Evolutionary conservation across 768 basidiomycete species (phyloP), one percentile per base, ranked within the genome.

Genomic region (Tulasnella sp.): DNA sequence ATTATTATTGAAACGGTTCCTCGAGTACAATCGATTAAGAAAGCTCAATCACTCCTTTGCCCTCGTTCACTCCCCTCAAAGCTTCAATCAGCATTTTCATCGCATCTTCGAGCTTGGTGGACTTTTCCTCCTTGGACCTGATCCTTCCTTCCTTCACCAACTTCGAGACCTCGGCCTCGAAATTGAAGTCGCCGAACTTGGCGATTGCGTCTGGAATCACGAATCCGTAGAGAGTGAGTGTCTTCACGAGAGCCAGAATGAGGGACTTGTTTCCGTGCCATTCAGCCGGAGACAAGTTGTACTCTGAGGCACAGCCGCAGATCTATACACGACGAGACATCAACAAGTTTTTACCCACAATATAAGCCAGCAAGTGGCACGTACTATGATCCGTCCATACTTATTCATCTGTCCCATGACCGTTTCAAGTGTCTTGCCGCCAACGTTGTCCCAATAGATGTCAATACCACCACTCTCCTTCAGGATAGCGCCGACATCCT

Each of bases 401-500:
- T 22, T 39, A 39, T 76, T 75, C 74, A 77, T 77, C 19, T 74
- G 73, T 6, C 29, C 63, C 26, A n/a, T n/a, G n/a, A n/a, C n/a
- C n/a, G n/a, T n/a, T n/a, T n/a, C n/a, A n/a, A n/a, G n/a, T n/a
- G n/a, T 76, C 39, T 72, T 69, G 1, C 77, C 77, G 17, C 78
- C 78, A 44, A 79, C 78, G 67, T 78, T 79, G 41, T 79, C 79
- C 72, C 75, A 79, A 75, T 78, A 86, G 80, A 88, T 78, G 75
- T 88, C 81, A 59, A 89, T 82, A 0, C 84, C 85, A 1, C 88
- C 89, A 75, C 90, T 83, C 72, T 82, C 82, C 73, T 77, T 76
- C 47, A 92, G 79, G 3, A 89, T 80, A 12, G 88, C 85, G 0
- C 76, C 76, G 0, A 85, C 86, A 63, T 81, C 80, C 0, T 81